A percentile compares a stretch with the other conserved stretches of the same genome.
phyloP scores from a whole-genome alignment of 768 basidiomycete genomes.

The Rhizopogon vesiculosus region DNA sequence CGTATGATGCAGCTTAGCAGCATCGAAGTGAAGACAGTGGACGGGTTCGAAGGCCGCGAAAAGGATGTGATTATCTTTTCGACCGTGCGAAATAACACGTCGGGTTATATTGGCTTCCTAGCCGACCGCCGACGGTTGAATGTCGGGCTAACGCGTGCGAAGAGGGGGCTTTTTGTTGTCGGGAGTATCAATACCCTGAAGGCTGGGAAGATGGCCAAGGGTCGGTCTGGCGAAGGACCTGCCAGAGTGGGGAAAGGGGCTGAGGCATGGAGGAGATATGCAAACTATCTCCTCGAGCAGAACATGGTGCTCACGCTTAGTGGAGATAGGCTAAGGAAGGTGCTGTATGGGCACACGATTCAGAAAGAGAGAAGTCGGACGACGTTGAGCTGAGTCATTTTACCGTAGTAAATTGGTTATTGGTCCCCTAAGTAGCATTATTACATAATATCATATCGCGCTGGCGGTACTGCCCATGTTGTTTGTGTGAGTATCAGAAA shows the following conservation, averaged over 20 bases:
- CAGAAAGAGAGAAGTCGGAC: background rate
- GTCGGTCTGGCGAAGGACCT: conserved; percentile 9
- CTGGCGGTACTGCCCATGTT: background rate
- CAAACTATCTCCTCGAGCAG: conserved; percentile 46
- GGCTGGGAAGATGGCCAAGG: conserved; percentile 35
- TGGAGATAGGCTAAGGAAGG: conserved; percentile 38
- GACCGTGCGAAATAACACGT: conserved; percentile 78
- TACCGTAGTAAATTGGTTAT: background rate
- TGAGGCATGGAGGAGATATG: conserved; percentile 60
- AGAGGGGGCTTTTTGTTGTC: conserved; percentile 77
- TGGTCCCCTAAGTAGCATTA: background rate
- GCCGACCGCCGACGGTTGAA: conserved; percentile 84
- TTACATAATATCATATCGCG: background rate
- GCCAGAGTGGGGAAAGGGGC: conserved; percentile 35
- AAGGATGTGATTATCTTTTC: conserved; percentile 92
- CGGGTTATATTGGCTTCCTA: conserved; percentile 82
- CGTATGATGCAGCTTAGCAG: conserved; percentile 60
- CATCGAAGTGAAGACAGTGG: conserved; percentile 89
- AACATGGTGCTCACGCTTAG: conserved; percentile 47
- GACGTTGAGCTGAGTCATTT: background rate
- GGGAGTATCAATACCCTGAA: conserved; percentile 67
- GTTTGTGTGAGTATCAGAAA: background rate
- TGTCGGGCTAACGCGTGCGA: conserved; percentile 87
- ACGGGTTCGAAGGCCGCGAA: conserved; percentile 92
- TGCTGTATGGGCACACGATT: conserved; percentile 19